Conservation (phyloP, 2,329 filamentous ascomycete species). For the Xylariaceae sp. region DNA sequence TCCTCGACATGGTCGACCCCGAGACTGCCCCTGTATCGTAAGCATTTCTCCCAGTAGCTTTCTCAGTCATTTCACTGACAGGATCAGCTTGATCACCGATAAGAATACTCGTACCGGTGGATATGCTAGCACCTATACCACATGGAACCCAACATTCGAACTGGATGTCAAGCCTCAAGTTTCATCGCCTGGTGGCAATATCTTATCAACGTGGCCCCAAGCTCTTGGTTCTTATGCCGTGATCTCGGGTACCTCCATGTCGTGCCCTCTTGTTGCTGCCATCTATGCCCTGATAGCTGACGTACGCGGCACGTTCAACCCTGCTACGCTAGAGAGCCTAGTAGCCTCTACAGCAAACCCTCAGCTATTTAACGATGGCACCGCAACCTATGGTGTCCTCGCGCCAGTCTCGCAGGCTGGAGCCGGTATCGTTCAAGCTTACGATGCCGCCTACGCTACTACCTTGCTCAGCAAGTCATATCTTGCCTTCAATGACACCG, state of each 20-base stretch:
- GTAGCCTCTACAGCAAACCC: conserved; percentile 32
- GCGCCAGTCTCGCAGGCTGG: conserved; percentile 67
- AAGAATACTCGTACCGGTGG: conserved; percentile 56
- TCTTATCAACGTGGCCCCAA: conserved; percentile 63
- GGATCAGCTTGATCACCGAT: conserved; percentile 41
- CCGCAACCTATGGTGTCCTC: conserved; percentile 44
- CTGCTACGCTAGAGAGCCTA: conserved; percentile 53
- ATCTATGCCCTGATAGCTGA: conserved; percentile 60
- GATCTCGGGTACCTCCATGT: conserved; percentile 66
- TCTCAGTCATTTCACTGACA: conserved; percentile 19
- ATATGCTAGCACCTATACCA: conserved; percentile 57
- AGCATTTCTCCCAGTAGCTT: conserved; percentile 7
- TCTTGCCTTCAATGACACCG: conserved; percentile 69
- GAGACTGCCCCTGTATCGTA: conserved; percentile 42
- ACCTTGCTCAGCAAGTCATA: conserved; percentile 61
- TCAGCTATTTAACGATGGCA: conserved; percentile 26
- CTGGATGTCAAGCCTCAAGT: conserved; percentile 62
- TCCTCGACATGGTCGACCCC: conserved; percentile 51
- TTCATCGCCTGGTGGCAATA: conserved; percentile 61
- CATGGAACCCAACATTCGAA: conserved; percentile 68
- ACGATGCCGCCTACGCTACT: conserved; percentile 61
- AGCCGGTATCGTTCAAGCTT: conserved; percentile 64
- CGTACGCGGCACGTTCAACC: conserved; percentile 57
- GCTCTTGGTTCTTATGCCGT: conserved; percentile 55
- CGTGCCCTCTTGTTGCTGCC: conserved; percentile 61